Evolutionary conservation across 1,284 basidiomycete species (phyloP), one percentile per base, ranked within the genome.

Genomic region (Trichosporon coremiiforme): DNA sequence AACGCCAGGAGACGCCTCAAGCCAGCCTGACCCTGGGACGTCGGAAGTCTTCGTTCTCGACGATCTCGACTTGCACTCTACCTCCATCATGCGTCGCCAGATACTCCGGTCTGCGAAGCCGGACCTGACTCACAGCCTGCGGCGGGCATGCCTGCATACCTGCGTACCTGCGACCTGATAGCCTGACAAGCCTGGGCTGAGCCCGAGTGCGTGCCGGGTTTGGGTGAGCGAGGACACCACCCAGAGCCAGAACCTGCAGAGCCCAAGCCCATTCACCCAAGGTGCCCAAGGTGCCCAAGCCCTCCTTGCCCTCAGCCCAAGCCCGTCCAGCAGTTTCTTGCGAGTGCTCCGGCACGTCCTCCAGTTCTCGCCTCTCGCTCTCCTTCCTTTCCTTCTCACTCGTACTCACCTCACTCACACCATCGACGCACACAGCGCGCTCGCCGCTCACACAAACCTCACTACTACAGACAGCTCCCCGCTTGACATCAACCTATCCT

Each of bases 21-120:
- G 47, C 47, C 47, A 53, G 20, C 20, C 47, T 1, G 47, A 53
- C 47, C 47, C 47, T 53, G 47, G n/a, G n/a, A 22, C n/a, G 8
- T 53, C 47, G 47, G 47, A 22, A 53, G 47, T 53, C 20, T 53
- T 53, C 47, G 47, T 53, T 53, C 47, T 53, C 20, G 20, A 53
- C 47, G 47, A 53, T 20, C n/a, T 9, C 47, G 33, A 22, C 1
- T 6, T 17, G 22, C 20, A n/a, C 47, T 22, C 47, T 45, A 7
- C 41, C 1, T 15, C 4, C 41, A 10, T 15, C 41, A 17, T 45
- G 41, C 41, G 33, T 33, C 12, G 38, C 10, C 8, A 45, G 41
- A 45, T 45, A 45, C 41, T 45, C 41, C 41, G 41, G 41, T 7
- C 38, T 3, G 41, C 41, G 17, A 45, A 45, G 17, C 41, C 15